Base-by-base conservation (phyloP, 1,284 basidiomycete genomes). In the Vanrija sp. region DNA sequence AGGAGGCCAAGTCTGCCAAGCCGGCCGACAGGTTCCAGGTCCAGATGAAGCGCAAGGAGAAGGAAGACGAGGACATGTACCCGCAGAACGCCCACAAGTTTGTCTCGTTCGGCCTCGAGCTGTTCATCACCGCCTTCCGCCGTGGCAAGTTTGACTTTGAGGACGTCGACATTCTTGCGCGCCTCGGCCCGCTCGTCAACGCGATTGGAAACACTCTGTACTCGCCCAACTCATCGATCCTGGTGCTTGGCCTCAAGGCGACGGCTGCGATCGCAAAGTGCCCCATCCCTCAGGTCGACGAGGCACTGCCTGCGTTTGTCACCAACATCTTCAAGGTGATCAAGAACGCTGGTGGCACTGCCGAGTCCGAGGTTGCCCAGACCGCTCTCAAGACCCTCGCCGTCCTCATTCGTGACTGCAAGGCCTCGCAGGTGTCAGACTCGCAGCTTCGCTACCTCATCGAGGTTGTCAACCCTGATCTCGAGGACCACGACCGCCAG, bases 401-500 rank as follows among this genome's bases (percentile, higher is more conserved):
- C 0, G 82, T 84, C 9, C 85, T 98, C 60, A 80, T 98, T 31
- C 86, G 96, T 22, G 91, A 95, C 63, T 87, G 87, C 56, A 83
- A 88, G 19, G 76, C 83, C 6, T 85, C 88, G 1, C 83, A 89
- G 58, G 79, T 98, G 36, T 88, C 88, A 60, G 95, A 98, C 71
- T 85, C 87, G 62, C 95, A 98, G 67, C 81, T 98, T 14, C 81
- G 87, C 16, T 90, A 87, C 69, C 81, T 99, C 14, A 82, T 97
- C 36, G 86, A 91, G 67, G 82, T 98, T 41, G 80, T 98, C 37
- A 75, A 83, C 0, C 93, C 95, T 0, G 94, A 98, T 67, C 77
- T 99, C n/a, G 94, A 98, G 73, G 96, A 98, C 51, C 85, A 88
- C 0, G 80, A 80, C n/a, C 85, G 90, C 7, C 96, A 98, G 75